Evolutionary conservation across 2,329 filamentous ascomycete species (phyloP), one percentile per base, ranked within the genome.

Genomic region (Neocucurbitaria cava): DNA sequence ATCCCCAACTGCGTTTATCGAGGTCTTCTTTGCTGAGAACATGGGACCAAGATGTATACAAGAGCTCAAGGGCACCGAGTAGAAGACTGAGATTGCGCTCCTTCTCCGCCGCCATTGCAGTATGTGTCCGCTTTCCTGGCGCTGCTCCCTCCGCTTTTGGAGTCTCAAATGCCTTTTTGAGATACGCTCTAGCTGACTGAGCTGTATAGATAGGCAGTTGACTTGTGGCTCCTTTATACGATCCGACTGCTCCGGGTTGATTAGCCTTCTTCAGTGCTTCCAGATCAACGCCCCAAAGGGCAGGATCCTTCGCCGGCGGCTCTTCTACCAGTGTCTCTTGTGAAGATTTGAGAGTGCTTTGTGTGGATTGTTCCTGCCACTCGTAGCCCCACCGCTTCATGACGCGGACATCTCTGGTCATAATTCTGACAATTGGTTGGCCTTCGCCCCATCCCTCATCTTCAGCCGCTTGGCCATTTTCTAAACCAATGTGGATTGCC

Each of bases 361-460:
- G 57, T 15, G 52, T 54, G 5, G 52, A 52, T 30, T 48, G 45
- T 7, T 58, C 52, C 1, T 67, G 62, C 54, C 73, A 70, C 20
- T 73, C 66, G 71, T 95, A 95, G 1, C 89, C 91, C 71, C 89
- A 87, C 62, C 92, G 81, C 74, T 91, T 92, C 65, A 96, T 79
- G 1, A 95, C 89, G 3, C 84, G 82, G 13, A 96, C 79, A 46
- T 92, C 87, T 48, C 91, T 83, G 0, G 89, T 89, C 82, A 95
- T 83, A 10, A 96, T 82, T 49, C 76, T 87, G 3, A 94, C 81
- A 24, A 83, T 83, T 0, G 91, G 91, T 73, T 95, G 91, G 0
- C 91, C 91, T 53, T 88, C 83, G 0, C 88, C 89, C 82, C 89
- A 89, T 0, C 87, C 87, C 66, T 90, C 85, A 35, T 90, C 85